These are phyloP conservation scores for Aspergillus alliaceus DNA, from an alignment of 2,329 filamentous ascomycete species.

Conservation along the genomic window DNA sequence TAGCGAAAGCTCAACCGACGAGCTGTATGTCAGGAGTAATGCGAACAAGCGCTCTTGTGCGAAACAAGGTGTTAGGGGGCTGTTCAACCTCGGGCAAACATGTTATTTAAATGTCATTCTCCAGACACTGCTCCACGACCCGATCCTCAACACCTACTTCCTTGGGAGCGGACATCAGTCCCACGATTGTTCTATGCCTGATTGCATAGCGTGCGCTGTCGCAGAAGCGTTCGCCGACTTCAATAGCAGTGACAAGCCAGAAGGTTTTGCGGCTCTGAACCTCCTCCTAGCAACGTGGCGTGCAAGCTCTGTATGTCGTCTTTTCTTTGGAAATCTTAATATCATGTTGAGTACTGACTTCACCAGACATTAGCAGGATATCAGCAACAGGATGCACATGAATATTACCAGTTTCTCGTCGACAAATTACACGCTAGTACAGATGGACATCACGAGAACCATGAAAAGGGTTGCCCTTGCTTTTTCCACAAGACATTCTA, in stretches of 20 bases:
- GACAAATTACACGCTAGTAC: constrained; percentile 81
- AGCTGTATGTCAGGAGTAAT: constrained; percentile 74
- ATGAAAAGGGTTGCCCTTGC: constrained; percentile 67
- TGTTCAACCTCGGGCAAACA: constrained; percentile 97
- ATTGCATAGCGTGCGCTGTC: constrained; percentile 61
- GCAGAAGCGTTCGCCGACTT: constrained; percentile 65
- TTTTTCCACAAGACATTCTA: constrained; percentile 95
- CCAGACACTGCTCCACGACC: constrained; percentile 91
- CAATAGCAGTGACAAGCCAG: constrained; percentile 65
- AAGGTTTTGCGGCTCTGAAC: constrained; percentile 86
- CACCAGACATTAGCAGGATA: constrained; percentile 74
- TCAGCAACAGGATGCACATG: constrained; percentile 93
- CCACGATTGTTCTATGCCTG: constrained; percentile 64
- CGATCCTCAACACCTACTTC: constrained; percentile 86
- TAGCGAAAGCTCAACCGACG: constrained; percentile 59
- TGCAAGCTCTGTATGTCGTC: constrained; percentile 65
- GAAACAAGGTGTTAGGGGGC: constrained; percentile 82
- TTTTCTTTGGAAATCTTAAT: background rate
- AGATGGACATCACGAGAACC: constrained; percentile 68
- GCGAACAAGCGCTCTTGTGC: constrained; percentile 78
- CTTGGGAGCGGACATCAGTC: constrained; percentile 85
- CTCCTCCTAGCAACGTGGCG: constrained; percentile 91
- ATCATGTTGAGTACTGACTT: background rate
- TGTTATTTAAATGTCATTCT: constrained; percentile 98
- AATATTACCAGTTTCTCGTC: constrained; percentile 93